Conservation (phyloP, 2,329 filamentous ascomycete genomes). For the Cladosporium colombiae region DNA sequence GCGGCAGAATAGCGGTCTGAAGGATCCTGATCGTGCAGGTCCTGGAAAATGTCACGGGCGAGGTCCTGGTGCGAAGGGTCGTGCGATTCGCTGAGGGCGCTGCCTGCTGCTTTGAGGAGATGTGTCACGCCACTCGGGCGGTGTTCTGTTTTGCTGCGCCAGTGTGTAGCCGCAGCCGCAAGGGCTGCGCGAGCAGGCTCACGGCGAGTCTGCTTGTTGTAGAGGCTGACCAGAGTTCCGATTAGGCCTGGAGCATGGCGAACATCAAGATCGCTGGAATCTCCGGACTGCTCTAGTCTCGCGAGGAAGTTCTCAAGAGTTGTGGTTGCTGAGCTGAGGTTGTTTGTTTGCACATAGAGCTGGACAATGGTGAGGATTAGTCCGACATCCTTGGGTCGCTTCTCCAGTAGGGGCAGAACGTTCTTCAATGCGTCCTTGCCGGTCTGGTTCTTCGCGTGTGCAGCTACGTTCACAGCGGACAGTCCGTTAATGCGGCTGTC, state of each 20-base stretch:
- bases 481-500: slow-evolving; percentile 52
- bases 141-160: slow-evolving; percentile 64
- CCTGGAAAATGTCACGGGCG: slow-evolving; percentile 77
- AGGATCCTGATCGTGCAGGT: slow-evolving; percentile 66
- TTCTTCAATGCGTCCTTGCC: slow-evolving; percentile 70
- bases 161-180: slow-evolving; percentile 76
- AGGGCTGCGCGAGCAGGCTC: slow-evolving; percentile 71
- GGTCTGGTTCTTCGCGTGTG: slow-evolving; percentile 63
- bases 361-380: slow-evolving; percentile 78
- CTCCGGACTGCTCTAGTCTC: slow-evolving; percentile 64
- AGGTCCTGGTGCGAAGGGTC: slow-evolving; percentile 66
- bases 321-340: slow-evolving; percentile 71
- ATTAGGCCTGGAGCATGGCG: slow-evolving; percentile 84
- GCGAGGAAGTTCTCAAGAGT: slow-evolving; percentile 75
- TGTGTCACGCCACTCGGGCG: slow-evolving; percentile 51
- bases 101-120: slow-evolving; percentile 78
- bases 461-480: slow-evolving; percentile 71
- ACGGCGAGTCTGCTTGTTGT: slow-evolving; percentile 73
- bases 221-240: slow-evolving; percentile 75
- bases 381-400: slow-evolving; percentile 76
- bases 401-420: slow-evolving; percentile 69
- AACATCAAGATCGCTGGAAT: slow-evolving; percentile 59
- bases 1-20: slow-evolving; percentile 71
- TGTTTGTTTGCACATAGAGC: slow-evolving; percentile 72
- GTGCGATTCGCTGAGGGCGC: slow-evolving; percentile 75